A percentile compares a stretch with the other conserved stretches of the same genome.
These are phyloP conservation scores for Theobroma grandiflorum DNA, from an alignment of 441 rosid species.

Conservation along the genomic window DNA sequence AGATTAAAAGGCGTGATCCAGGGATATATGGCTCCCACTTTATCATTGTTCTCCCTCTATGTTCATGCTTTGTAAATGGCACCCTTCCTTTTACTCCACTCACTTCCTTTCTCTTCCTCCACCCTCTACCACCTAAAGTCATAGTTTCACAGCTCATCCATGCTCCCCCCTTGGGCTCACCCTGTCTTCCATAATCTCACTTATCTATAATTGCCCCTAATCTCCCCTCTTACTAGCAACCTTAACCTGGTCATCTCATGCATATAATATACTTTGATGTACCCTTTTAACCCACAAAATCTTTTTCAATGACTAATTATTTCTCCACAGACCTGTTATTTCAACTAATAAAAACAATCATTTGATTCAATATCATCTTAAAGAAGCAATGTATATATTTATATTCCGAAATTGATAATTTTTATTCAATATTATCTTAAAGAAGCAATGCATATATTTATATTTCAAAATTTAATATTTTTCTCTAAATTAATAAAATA, in stretches of 20 bases:
- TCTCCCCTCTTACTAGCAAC: background rate
- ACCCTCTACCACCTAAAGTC: background rate
- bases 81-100: slow-evolving; percentile 40
- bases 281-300: background rate
- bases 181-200: background rate
- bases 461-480: too few relatives aligned
- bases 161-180: slow-evolving; percentile 11
- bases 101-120: slow-evolving; percentile 16
- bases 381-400: too few relatives aligned
- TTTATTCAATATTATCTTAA: too few relatives aligned
- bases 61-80: slow-evolving; percentile 7
- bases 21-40: background rate
- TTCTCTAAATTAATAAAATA: too few relatives aligned
- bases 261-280: background rate
- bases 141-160: slow-evolving; percentile 33
- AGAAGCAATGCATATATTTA: too few relatives aligned
- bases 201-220: slow-evolving; percentile 2
- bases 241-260: background rate
- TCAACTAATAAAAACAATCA: background rate
- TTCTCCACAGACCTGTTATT: too few relatives aligned
- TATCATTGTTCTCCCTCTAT: background rate
- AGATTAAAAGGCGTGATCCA: slow-evolving; percentile 26
- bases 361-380: too few relatives aligned
- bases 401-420: too few relatives aligned
- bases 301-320: background rate